Percentiles rank a stretch among this genome's conserved stretches.
Evolutionary conservation across 768 basidiomycete genomes (phyloP).

Genomic region (Boletus coccyginus): DNA sequence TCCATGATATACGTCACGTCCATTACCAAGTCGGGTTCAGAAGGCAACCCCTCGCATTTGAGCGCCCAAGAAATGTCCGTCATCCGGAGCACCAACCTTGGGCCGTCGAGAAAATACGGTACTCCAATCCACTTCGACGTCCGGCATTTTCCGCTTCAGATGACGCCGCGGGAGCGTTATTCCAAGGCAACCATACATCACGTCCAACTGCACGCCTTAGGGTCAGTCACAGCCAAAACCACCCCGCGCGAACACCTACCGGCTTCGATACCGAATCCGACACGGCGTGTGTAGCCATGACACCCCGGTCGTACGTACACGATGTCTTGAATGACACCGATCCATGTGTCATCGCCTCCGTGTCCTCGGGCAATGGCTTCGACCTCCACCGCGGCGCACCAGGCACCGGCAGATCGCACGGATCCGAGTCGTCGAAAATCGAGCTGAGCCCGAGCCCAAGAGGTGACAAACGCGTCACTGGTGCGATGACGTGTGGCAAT

Average conservation of each 20-base stretch:
- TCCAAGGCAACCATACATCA: neutral
- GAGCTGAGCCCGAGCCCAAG: conserved; percentile 1
- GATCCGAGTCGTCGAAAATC: neutral
- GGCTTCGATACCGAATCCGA: neutral
- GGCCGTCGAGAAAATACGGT: neutral
- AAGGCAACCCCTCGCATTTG: neutral
- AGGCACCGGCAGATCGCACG: conserved; percentile 4
- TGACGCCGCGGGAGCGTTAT: conserved; percentile 5
- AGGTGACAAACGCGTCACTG: neutral
- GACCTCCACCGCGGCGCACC: conserved; percentile 24
- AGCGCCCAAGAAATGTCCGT: neutral
- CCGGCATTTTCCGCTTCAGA: conserved; percentile 19
- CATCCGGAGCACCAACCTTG: neutral
- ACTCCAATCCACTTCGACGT: conserved; percentile 1
- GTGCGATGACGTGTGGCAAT: neutral
- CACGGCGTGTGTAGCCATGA: neutral
- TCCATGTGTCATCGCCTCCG: neutral
- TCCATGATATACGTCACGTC: neutral
- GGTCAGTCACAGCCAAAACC: neutral
- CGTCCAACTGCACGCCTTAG: neutral
- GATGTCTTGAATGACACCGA: too few species aligned
- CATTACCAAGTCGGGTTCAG: neutral
- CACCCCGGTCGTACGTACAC: conserved; percentile 1
- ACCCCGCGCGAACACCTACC: conserved; percentile 7
- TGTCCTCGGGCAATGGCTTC: conserved; percentile 19